Percentiles rank a stretch among this genome's conserved stretches.
Conservation (phyloP, 164 flowering plant genomes). For the Dillenia suffruticosa region DNA sequence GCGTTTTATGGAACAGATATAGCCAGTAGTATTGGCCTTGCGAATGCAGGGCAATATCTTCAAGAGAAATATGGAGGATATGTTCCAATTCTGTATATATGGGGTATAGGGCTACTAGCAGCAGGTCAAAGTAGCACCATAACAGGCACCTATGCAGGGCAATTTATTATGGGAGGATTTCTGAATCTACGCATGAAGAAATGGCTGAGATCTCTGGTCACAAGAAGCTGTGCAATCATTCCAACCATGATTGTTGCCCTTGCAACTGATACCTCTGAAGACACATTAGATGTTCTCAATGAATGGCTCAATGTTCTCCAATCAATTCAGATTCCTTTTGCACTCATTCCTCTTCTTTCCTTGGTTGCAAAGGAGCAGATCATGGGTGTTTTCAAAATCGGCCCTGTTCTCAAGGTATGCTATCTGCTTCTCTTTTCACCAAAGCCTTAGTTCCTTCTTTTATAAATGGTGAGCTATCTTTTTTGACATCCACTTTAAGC, state of each 20-base stretch:
- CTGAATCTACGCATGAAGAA: slow-evolving; percentile 80
- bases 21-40: slow-evolving; percentile 69
- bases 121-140: slow-evolving; percentile 97
- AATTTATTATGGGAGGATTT: slow-evolving; percentile 95
- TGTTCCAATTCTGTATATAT: slow-evolving; percentile 77
- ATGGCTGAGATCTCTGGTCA: slow-evolving; percentile 81
- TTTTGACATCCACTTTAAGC: background rate
- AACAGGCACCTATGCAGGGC: slow-evolving; percentile 96
- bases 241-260: slow-evolving; percentile 84
- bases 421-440: background rate
- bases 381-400: slow-evolving; percentile 67
- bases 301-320: slow-evolving; percentile 97
- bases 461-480: background rate
- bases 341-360: slow-evolving; percentile 60
- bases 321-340: slow-evolving; percentile 84
- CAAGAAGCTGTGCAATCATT: slow-evolving; percentile 81
- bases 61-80: slow-evolving; percentile 89
- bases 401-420: slow-evolving; percentile 54
- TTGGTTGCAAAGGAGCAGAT: slow-evolving; percentile 66
- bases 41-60: slow-evolving; percentile 83
- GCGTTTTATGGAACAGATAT: slow-evolving; percentile 66
- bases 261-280: slow-evolving; percentile 64
- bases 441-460: background rate
- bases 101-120: slow-evolving; percentile 89
- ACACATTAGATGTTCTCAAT: slow-evolving; percentile 66